These are phyloP conservation scores for Diaporthe batatas DNA, from an alignment of 2,329 filamentous ascomycete genomes.

Conservation along the genomic window DNA sequence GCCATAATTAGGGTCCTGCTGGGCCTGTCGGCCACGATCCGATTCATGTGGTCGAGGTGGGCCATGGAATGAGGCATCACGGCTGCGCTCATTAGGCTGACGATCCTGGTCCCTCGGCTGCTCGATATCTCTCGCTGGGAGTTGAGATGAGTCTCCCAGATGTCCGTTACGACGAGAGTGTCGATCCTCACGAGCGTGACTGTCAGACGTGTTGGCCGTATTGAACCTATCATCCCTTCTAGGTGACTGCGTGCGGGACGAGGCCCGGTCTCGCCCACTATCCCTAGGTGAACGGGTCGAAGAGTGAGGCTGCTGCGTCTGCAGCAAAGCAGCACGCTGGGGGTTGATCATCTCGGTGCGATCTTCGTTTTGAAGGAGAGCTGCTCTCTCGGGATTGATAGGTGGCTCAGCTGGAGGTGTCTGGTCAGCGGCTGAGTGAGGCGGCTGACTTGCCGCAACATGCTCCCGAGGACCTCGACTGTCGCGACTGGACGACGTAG, in stretches of 20 bases:
- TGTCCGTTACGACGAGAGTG: constrained; percentile 51
- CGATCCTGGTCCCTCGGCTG: constrained; percentile 42
- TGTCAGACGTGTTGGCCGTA: constrained; percentile 52
- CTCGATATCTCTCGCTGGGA: constrained; percentile 46
- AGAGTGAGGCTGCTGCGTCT: constrained; percentile 54
- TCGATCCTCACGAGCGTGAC: constrained; percentile 62
- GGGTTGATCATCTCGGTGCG: constrained; percentile 60
- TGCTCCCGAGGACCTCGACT: constrained; percentile 46
- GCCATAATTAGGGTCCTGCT: constrained; percentile 74
- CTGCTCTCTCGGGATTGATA: constrained; percentile 69
- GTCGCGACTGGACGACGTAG: constrained; percentile 44
- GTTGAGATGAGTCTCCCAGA: constrained; percentile 38
- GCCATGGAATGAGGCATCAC: constrained; percentile 58
- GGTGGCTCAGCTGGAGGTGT: constrained; percentile 58
- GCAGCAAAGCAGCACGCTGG: constrained; percentile 61
- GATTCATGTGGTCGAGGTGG: constrained; percentile 58
- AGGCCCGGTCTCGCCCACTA: constrained; percentile 58
- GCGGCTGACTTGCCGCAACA: constrained; percentile 22
- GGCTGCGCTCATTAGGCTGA: constrained; percentile 54
- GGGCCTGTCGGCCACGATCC: constrained; percentile 63
- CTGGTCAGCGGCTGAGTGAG: constrained; percentile 47
- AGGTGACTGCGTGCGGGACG: constrained; percentile 63
- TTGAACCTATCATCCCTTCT: constrained; percentile 56
- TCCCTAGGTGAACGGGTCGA: constrained; percentile 58
- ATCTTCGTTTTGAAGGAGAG: constrained; percentile 59